Evolutionary conservation across 495 filamentous ascomycete genomes (phyloP).

Genomic region (Penicillium robsamsonii): DNA sequence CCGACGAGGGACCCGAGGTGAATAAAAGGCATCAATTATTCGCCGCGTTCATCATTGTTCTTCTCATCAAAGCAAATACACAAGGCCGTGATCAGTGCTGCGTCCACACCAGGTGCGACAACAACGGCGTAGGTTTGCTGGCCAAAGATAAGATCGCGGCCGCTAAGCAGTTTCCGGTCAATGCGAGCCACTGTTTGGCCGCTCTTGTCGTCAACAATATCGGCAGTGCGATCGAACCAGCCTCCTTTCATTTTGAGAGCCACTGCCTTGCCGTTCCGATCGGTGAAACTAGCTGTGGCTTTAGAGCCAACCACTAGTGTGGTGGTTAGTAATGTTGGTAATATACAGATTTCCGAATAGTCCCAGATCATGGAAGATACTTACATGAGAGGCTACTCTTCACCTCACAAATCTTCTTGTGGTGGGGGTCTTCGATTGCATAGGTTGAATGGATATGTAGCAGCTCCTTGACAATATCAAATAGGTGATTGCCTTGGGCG

Average conservation of each 20-base stretch:
- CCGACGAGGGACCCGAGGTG: too few relatives aligned
- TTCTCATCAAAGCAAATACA: constrained; percentile 63
- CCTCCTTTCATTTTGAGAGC: constrained; percentile 29
- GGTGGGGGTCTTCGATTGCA: constrained; percentile 37
- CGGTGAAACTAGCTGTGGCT: constrained; percentile 31
- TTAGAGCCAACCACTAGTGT: constrained; percentile 31
- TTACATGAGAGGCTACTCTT: constrained; percentile 48
- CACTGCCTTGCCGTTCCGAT: constrained; percentile 13
- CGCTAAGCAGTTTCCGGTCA: constrained; percentile 53
- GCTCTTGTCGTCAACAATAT: constrained; percentile 37
- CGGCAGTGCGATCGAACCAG: constrained; percentile 28
- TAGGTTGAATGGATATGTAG: constrained; percentile 50
- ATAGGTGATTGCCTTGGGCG: constrained; percentile 45
- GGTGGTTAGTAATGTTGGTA: constrained; percentile 8
- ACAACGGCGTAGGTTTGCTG: constrained; percentile 60
- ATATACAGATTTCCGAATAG: background rate
- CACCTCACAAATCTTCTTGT: constrained; percentile 49
- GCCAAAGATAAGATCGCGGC: constrained; percentile 50
- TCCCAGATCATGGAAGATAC: constrained; percentile 19
- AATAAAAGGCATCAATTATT: background rate
- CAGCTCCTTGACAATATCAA: constrained; percentile 52
- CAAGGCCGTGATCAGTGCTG: constrained; percentile 57
- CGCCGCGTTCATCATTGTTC: constrained; percentile 43
- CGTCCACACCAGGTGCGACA: constrained; percentile 59
- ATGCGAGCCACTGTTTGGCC: constrained; percentile 51